Percentiles rank a stretch among this genome's conserved stretches.
Conservation (phyloP, 2,329 filamentous ascomycete genomes). For the Rutstroemia sp. region DNA sequence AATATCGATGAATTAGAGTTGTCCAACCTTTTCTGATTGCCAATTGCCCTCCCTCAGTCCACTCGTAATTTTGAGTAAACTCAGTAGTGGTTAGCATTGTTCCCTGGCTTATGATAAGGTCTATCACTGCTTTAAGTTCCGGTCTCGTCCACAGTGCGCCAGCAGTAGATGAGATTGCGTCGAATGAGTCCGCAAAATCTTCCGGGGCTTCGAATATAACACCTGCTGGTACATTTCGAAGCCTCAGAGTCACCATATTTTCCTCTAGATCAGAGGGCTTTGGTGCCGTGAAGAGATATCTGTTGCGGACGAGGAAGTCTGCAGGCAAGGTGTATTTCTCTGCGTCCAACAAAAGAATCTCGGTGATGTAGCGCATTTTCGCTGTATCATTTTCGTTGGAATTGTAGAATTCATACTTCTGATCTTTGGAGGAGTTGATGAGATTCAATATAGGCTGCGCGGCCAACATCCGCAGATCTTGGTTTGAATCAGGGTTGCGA, state of each 20-base stretch:
- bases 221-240: slow-evolving; percentile 13
- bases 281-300: slow-evolving; percentile 47
- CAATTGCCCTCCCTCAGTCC: background rate
- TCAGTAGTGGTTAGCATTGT: slow-evolving; percentile 1
- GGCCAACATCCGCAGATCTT: slow-evolving; percentile 24
- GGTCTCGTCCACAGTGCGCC: slow-evolving; percentile 16
- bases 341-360: slow-evolving; percentile 37
- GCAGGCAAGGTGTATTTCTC: slow-evolving; percentile 50
- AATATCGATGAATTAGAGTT: slow-evolving; percentile 44
- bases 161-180: slow-evolving; percentile 9
- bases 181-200: slow-evolving; percentile 10
- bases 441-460: slow-evolving; percentile 21
- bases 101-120: slow-evolving; percentile 4
- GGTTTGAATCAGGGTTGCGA: slow-evolving; percentile 13
- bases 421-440: slow-evolving; percentile 9
- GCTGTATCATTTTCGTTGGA: slow-evolving; percentile 25
- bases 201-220: background rate
- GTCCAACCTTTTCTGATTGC: slow-evolving; percentile 28
- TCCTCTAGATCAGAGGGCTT: slow-evolving; percentile 13
- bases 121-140: slow-evolving; percentile 1
- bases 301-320: slow-evolving; percentile 48
- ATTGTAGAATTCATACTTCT: slow-evolving; percentile 12
- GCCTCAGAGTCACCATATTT: slow-evolving; percentile 13
- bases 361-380: slow-evolving; percentile 40
- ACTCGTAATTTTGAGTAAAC: background rate